Percentiles rank a stretch among this genome's conserved stretches.
phyloP scores from a whole-genome alignment of 2,329 filamentous ascomycete species.

The Gremmenia infestans region DNA sequence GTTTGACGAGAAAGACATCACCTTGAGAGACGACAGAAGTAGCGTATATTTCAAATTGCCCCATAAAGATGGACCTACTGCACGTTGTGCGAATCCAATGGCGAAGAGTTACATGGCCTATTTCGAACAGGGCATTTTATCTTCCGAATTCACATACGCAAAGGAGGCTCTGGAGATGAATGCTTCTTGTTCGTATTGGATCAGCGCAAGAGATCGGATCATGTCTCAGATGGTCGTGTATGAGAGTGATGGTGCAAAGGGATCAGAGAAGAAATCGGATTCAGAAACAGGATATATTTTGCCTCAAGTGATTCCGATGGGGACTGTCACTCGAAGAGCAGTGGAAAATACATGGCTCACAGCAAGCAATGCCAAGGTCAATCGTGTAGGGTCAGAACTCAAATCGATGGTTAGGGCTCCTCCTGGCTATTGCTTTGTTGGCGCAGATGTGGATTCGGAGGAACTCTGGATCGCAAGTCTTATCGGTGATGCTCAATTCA shows the following conservation, averaged over 20 bases:
- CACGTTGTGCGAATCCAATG: conserved; percentile 80
- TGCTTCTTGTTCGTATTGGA: conserved; percentile 98
- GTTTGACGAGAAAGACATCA: conserved; percentile 63
- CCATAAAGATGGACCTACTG: conserved; percentile 86
- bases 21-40: conserved; percentile 59
- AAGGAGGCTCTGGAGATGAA: conserved; percentile 98
- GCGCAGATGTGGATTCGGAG: conserved; percentile 94
- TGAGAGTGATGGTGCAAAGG: conserved; percentile 51
- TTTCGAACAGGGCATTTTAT: conserved; percentile 83
- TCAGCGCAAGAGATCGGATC: conserved; percentile 89
- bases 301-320: conserved; percentile 96
- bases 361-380: conserved; percentile 93
- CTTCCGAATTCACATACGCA: conserved; percentile 83
- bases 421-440: conserved; percentile 86
- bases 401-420: conserved; percentile 96
- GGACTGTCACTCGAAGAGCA: conserved; percentile 87
- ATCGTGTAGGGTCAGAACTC: conserved; percentile 91
- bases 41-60: conserved; percentile 86
- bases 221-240: conserved; percentile 95
- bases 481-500: conserved; percentile 90
- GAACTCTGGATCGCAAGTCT: conserved; percentile 98
- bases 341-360: conserved; percentile 99
- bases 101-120: conserved; percentile 87
- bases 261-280: conserved; percentile 15
- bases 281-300: conserved; percentile 70